A percentile compares a stretch with the other conserved stretches of the same genome.
phyloP scores from a whole-genome alignment of 352 stramenopile genomes.

The Globisporangium viniferum region DNA sequence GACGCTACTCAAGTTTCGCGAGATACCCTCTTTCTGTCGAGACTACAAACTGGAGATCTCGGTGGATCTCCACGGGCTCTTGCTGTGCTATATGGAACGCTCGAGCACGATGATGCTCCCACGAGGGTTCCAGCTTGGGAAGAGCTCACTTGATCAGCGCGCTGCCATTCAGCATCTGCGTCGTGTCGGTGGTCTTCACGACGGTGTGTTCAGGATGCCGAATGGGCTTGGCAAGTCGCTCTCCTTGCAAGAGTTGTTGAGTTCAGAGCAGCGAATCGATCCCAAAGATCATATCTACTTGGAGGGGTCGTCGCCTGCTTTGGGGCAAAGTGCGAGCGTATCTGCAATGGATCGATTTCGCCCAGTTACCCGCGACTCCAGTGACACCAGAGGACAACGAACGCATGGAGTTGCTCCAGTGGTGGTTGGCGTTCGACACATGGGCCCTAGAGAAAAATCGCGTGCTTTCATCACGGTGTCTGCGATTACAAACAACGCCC shows the following conservation, averaged over 20 bases:
- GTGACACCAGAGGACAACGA: constrained; percentile 2
- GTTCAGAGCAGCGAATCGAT: constrained; percentile 10
- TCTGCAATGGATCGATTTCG: constrained; percentile 41
- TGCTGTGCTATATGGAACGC: constrained; percentile 58
- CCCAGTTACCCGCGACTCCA: constrained; percentile 23
- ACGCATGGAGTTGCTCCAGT: constrained; percentile 16
- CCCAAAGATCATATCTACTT: constrained; percentile 29
- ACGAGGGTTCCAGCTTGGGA: constrained; percentile 46
- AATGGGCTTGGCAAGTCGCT: constrained; percentile 30
- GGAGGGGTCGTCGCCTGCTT: constrained; percentile 24
- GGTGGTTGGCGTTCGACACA: constrained; percentile 30
- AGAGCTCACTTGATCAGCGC: constrained; percentile 49
- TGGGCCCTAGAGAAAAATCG: constrained; percentile 25
- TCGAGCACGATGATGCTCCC: constrained; percentile 57
- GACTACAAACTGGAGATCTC: constrained; percentile 80
- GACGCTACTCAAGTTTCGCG: constrained; percentile 53
- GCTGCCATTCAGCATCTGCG: constrained; percentile 33
- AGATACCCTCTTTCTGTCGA: constrained; percentile 69
- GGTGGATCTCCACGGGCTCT: constrained; percentile 34
- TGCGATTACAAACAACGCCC: constrained; percentile 8
- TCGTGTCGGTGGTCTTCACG: constrained; percentile 44
- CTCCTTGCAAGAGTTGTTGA: constrained; percentile 45
- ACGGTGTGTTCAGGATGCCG: constrained; percentile 39
- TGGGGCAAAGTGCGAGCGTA: constrained; percentile 33
- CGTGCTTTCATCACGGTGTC: constrained; percentile 19